Evolutionary conservation across 768 basidiomycete genomes (phyloP), one percentile per base, ranked within the genome.

Genomic region (Aureoboletus auriporus): DNA sequence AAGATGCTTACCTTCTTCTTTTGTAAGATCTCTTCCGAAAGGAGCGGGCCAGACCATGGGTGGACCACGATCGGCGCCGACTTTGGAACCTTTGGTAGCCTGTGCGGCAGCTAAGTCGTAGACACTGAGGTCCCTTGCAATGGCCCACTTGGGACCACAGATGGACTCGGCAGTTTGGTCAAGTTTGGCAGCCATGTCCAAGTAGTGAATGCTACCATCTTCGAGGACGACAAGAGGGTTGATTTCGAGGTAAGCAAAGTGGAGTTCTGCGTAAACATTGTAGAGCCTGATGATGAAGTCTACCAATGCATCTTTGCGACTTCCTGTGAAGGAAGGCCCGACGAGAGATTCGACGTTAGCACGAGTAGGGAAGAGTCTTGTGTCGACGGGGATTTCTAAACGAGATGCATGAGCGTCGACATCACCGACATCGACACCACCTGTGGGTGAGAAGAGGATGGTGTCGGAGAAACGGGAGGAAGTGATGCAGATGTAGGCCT

Each of bases 161-260:
- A 98, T 89, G 65, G 84, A 93, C 72, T 99, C 95, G 38, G 96
- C 96, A 8, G 96, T 98, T 74, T 98, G 96, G 67, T 99, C 96
- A 55, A 99, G 87, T 77, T 98, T 99, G 61, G 95, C 96, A 36
- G 96, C 96, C 95, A 99, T 98, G 69, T 99, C 95, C 54, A 99
- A 86, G 75, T 93, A 97, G 72, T 88, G 86, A 61, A 98, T 92
- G 54, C 81, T 82, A 6, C 59, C 66, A 49, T 78, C 84, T 66
- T 96, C 93, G 61, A 97, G 84, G 65, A 91, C 89, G 63, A 98
- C 86, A 47, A 99, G 83, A 37, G 96, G 96, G 80, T 98, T 99
- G 72, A 99, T 99, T 74, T 98, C 95, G 64, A 99, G 91, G 75
- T 99, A 98, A 17, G 96, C 93, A 66, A 97, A 99, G 78, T 99